These are phyloP conservation scores for Spathaspora boniae DNA, from an alignment of 805 yeast species.

Conservation along the genomic window DNA sequence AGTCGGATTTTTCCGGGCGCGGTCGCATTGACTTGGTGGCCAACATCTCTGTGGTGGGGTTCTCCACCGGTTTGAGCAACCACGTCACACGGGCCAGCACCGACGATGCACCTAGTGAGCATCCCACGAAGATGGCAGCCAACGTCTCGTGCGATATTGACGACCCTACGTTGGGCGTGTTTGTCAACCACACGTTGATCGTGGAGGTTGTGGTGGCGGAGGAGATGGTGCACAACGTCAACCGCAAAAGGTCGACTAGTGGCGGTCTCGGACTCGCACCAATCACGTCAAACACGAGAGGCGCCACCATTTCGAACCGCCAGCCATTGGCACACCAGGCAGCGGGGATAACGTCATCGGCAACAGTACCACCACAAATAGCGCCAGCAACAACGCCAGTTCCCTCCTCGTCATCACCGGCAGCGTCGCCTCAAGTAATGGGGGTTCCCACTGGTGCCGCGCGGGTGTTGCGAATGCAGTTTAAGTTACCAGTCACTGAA, in stretches of 20 bases:
- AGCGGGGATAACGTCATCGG: too few species aligned
- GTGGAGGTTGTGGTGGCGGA: conserved; percentile 95
- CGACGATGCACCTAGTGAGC: conserved; percentile 23
- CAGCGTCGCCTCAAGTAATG: conserved; percentile 23
- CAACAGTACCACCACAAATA: too few species aligned
- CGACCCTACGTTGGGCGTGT: conserved; percentile 77
- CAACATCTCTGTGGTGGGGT: conserved; percentile 57
- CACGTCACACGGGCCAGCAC: conserved; percentile 44
- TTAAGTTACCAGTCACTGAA: conserved; percentile 77
- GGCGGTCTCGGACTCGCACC: conserved; percentile 2
- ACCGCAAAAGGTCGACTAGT: conserved; percentile 8
- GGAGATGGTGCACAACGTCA: conserved; percentile 55
- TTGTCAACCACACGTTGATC: conserved; percentile 70
- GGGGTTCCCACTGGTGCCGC: conserved; percentile 95
- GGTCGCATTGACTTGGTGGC: conserved; percentile 82
- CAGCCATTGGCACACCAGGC: too few species aligned
- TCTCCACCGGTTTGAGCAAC: conserved; percentile 51
- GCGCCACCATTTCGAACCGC: not conserved
- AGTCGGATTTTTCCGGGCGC: conserved; percentile 74
- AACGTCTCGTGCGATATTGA: conserved; percentile 76
- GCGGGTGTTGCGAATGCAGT: conserved; percentile 90
- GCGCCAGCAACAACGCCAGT: conserved; percentile 5
- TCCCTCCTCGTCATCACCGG: conserved; percentile 18
- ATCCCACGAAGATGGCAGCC: conserved; percentile 34
- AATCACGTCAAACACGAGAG: conserved; percentile 4